A percentile compares a stretch with the other conserved stretches of the same genome.
These are phyloP conservation scores for Entomophthora muscae DNA, from an alignment of 371 early-diverging fungal species.

Conservation along the genomic window DNA sequence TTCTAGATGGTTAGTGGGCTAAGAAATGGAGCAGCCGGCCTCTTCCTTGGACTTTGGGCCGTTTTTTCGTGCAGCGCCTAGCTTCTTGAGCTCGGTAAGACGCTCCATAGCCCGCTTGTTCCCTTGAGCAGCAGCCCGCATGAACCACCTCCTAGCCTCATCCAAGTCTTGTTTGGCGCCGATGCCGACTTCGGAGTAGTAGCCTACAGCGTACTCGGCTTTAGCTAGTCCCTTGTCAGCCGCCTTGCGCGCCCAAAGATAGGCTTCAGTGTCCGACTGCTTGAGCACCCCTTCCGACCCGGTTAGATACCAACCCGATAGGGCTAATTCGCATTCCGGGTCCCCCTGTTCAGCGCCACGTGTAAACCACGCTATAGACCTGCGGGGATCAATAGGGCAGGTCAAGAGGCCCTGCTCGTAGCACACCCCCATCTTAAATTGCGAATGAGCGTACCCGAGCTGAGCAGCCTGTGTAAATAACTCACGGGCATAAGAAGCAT, in stretches of 20 bases:
- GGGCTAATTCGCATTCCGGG: constrained; percentile 60
- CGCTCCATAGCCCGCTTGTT: constrained; percentile 54
- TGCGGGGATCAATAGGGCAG: constrained; percentile 72
- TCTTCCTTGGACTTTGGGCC: constrained; percentile 11
- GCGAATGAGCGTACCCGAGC: constrained; percentile 83
- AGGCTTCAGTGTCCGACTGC: constrained; percentile 69
- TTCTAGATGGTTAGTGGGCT: background rate
- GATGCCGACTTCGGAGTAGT: constrained; percentile 64
- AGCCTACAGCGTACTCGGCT: constrained; percentile 82
- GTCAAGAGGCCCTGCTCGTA: constrained; percentile 87
- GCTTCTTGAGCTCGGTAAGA: constrained; percentile 46
- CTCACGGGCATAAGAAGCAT: constrained; percentile 72
- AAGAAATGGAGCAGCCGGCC: constrained; percentile 5
- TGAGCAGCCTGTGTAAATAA: constrained; percentile 81
- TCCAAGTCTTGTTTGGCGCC: constrained; percentile 44
- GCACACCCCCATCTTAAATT: constrained; percentile 78
- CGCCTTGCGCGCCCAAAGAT: constrained; percentile 71
- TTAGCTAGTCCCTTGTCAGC: constrained; percentile 66
- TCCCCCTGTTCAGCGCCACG: constrained; percentile 77
- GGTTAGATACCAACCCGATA: constrained; percentile 82
- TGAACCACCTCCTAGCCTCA: constrained; percentile 61
- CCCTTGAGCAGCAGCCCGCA: constrained; percentile 53
- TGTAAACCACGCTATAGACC: constrained; percentile 93
- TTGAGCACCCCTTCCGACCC: constrained; percentile 60
- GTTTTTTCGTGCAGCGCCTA: constrained; percentile 20